Evolutionary conservation across 805 yeast genomes (phyloP).

Genomic region (Kazachstania kunashirensis): DNA sequence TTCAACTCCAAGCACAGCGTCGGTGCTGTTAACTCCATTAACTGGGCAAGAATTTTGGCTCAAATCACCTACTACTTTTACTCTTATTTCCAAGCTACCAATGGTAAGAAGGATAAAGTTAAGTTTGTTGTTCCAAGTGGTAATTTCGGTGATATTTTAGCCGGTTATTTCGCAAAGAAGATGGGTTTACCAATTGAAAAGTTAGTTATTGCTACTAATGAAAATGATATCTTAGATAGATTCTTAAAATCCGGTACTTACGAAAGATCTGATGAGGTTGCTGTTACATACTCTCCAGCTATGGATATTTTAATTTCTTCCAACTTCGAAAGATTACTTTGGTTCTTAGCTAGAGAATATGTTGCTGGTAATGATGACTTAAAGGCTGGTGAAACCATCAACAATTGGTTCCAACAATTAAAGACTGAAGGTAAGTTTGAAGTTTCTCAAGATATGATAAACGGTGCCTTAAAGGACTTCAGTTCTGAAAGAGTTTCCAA

Average conservation of each 20-base stretch:
- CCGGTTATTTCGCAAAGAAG: constrained; percentile 87
- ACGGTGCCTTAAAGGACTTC: constrained; percentile 59
- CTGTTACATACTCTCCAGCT: constrained; percentile 91
- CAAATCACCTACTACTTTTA: constrained; percentile 95
- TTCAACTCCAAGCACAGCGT: constrained; percentile 86
- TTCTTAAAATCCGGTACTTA: constrained; percentile 81
- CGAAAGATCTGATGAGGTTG: constrained; percentile 65
- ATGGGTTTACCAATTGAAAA: constrained; percentile 91
- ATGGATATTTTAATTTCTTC: constrained; percentile 96
- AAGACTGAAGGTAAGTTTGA: constrained; percentile 66
- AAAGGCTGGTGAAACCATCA: constrained; percentile 66
- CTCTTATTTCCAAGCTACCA: constrained; percentile 65
- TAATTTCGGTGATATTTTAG: constrained; percentile 95
- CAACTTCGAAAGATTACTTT: constrained; percentile 89
- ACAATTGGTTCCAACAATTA: constrained; percentile 69
- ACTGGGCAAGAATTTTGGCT: constrained; percentile 98
- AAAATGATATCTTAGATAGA: constrained; percentile 89
- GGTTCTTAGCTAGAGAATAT: constrained; percentile 82
- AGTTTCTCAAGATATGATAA: constrained; percentile 56
- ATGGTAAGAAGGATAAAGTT: constrained; percentile 38
- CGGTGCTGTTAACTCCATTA: constrained; percentile 96
- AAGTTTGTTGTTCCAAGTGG: constrained; percentile 95
- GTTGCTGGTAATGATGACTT: constrained; percentile 44
- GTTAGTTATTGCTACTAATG: constrained; percentile 89
- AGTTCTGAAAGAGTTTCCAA: constrained; percentile 75